These are phyloP conservation scores for Effrenium voratum DNA, from an alignment of 73 alveolate genomes.

Conservation along the genomic window DNA sequence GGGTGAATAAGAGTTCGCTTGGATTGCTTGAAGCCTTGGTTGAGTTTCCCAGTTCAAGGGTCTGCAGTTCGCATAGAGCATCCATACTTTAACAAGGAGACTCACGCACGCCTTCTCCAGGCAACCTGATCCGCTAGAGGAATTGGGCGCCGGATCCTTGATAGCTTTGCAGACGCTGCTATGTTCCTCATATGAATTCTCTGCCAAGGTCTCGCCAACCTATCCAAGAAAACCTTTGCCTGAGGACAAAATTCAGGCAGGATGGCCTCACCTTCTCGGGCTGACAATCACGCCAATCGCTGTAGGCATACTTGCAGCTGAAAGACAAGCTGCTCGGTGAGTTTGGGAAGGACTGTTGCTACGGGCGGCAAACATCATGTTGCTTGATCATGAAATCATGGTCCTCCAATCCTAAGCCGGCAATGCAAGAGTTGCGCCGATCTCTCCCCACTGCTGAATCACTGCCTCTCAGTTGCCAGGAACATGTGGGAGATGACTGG, in stretches of 20 bases:
- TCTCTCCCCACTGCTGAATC: no score
- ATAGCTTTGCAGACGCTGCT: no score
- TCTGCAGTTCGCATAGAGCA: no score
- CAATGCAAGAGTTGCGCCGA: no score
- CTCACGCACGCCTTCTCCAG: background rate
- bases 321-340: constrained; percentile 53
- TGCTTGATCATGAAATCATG: no score
- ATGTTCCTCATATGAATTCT: background rate
- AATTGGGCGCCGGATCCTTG: constrained; percentile 37
- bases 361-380: background rate
- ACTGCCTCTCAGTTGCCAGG: no score
- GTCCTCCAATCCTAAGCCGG: no score
- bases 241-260: constrained; percentile 83
- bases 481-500: constrained; percentile 60
- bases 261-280: background rate
- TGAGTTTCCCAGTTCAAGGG: no score
- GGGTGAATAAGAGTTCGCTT: no score
- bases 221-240: constrained; percentile 84
- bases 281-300: background rate
- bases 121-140: constrained; percentile 64
- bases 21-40: no score
- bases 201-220: constrained; percentile 52
- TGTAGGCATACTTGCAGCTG: constrained; percentile 73
- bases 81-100: background rate
- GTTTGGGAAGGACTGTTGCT: constrained; percentile 72